A percentile compares a stretch with the other conserved stretches of the same genome.
Evolutionary conservation across 2,329 filamentous ascomycete genomes (phyloP).

Genomic region (Fusarium lyarnte): DNA sequence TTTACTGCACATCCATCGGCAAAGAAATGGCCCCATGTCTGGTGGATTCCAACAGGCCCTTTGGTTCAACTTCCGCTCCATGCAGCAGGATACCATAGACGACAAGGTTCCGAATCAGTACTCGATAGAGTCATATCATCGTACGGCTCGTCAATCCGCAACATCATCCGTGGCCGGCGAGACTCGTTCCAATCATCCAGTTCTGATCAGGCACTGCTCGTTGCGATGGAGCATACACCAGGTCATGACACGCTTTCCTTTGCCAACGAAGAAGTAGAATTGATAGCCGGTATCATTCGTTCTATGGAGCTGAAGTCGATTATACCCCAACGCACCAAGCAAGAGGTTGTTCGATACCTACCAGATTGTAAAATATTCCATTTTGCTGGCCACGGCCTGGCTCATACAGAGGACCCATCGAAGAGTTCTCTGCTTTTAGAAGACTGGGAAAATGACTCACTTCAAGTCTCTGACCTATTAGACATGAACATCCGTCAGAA

Average conservation of each 20-base stretch:
- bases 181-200: fast-evolving
- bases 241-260: background rate
- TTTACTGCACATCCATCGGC: fast-evolving
- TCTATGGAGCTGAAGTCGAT: background rate
- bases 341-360: background rate
- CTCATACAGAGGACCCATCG: background rate
- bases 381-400: background rate
- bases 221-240: background rate
- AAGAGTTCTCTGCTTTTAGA: background rate
- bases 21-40: background rate
- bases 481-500: background rate
- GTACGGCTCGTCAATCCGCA: background rate
- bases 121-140: fast-evolving
- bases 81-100: background rate
- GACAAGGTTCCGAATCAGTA: fast-evolving
- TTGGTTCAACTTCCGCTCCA: background rate
- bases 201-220: background rate
- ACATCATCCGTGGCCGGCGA: background rate
- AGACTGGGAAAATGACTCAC: background rate
- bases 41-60: background rate
- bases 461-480: background rate
- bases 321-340: background rate
- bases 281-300: fast-evolving
- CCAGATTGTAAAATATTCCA: background rate
- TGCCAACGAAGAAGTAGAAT: background rate